Base-by-base conservation (phyloP, 768 basidiomycete genomes). In the Porphyrellus cyaneotinctus region DNA sequence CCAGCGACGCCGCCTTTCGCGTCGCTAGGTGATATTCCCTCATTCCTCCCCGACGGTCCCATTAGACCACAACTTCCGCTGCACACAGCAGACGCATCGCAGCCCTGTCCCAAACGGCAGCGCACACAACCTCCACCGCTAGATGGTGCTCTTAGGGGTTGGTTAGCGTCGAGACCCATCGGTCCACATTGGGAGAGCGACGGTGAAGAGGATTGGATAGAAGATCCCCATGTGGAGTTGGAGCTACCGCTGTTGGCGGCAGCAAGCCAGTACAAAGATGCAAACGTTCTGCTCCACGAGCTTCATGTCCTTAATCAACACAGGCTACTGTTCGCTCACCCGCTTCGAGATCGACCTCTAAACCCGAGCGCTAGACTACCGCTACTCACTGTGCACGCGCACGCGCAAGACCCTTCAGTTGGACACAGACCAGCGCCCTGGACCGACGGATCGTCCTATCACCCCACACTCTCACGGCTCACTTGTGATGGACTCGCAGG, bases 291-390 rank as follows among this genome's bases (percentile, higher is more conserved):
- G 57, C 78, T 91, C 33, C 82, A 85, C 51, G 82, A 89, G 60
- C 65, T 90, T 47, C 88, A 91, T 59, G 75, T 81, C 35, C 74
- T 84, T 22, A 77, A 86, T 58, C 81, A 85, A 49, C 84, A 87
- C 61, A 77, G 87, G 45, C 70, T 81, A 31, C 52, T 82, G 23
- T 82, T 73, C 48, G 53, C 60, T 7, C 52, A 59, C 24, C 32
- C 56, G 6, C 36, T 49, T 26, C 59, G 47, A 48, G 54, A 66
- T 52, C 44, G 31, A 28, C n/a, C 3, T 43, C 48, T 23, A 20
- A 41, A 52, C 43, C 14, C 50, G 22, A 35, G 28, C 36, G n/a
- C 45, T 13, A 39, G 30, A 33, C 33, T 37, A 28, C 26, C 45
- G 17, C 35, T 31, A 43, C 53, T 31, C 15, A 18, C 47, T 37